Evolutionary conservation across 2,329 filamentous ascomycete genomes (phyloP).

Genomic region (Penicillium psychrosexuale): DNA sequence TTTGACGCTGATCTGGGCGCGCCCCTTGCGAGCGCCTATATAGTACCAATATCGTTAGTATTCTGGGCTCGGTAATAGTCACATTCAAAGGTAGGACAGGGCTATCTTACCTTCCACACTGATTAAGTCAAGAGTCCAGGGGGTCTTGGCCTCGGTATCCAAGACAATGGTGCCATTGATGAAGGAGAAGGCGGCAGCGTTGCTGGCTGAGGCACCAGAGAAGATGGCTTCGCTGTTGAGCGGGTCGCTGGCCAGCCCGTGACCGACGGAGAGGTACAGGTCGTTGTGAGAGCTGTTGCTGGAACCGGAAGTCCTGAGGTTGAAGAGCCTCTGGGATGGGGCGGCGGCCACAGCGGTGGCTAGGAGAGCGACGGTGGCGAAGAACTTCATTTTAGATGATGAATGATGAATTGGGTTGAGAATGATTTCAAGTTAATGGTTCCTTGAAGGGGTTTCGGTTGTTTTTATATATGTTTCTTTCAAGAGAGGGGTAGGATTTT

Average conservation of each 20-base stretch:
- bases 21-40: conserved; percentile 8
- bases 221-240: conserved; percentile 19
- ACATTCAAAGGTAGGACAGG: background rate
- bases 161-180: conserved; percentile 15
- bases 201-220: conserved; percentile 1
- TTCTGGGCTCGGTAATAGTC: background rate
- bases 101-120: background rate
- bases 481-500: background rate
- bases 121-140: conserved; percentile 15
- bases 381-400: conserved; percentile 27
- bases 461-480: background rate
- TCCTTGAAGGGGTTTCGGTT: background rate
- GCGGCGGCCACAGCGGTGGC: conserved; percentile 26
- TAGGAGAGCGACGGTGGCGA: conserved; percentile 29
- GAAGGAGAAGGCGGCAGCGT: conserved; percentile 13
- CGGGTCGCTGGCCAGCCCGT: conserved; percentile 10
- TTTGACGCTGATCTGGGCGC: conserved; percentile 18
- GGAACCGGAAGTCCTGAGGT: conserved; percentile 18
- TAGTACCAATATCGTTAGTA: background rate
- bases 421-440: background rate
- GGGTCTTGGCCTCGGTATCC: conserved; percentile 4
- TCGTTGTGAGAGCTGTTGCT: conserved; percentile 16
- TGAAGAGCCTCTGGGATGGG: conserved; percentile 20
- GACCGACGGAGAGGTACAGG: conserved; percentile 13
- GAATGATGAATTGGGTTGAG: background rate